Conservation (phyloP, 805 yeast genomes). For the Candida ulmi region DNA sequence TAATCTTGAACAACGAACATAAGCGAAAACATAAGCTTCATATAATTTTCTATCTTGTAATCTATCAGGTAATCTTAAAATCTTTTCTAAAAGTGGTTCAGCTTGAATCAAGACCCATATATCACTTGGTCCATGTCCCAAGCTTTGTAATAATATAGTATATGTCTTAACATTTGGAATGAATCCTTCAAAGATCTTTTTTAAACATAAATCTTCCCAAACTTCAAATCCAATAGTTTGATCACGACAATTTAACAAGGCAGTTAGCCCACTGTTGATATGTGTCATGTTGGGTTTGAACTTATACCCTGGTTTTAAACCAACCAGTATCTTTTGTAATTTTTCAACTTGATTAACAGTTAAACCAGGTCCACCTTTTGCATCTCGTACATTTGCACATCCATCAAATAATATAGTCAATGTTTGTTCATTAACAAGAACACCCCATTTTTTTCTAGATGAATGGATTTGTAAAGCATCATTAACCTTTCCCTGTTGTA, state of each 20-base stretch:
- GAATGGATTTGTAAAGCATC: constrained; percentile 46
- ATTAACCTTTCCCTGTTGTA: constrained; percentile 35
- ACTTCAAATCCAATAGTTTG: constrained; percentile 33
- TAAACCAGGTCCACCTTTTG: constrained; percentile 17
- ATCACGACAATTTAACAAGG: constrained; percentile 36
- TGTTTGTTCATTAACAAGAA: constrained; percentile 44
- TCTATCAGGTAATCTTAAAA: constrained; percentile 6
- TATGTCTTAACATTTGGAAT: constrained; percentile 30
- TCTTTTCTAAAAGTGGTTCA: constrained; percentile 11
- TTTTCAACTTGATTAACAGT: constrained; percentile 29
- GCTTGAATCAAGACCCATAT: constrained; percentile 4
- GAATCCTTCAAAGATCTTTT: constrained; percentile 16
- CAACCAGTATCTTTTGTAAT: constrained; percentile 27
- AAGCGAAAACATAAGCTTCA: constrained; percentile 15
- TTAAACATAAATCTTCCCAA: constrained; percentile 25
- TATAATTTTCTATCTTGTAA: constrained; percentile 13
- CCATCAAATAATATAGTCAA: constrained; percentile 43
- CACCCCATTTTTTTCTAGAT: constrained; percentile 58
- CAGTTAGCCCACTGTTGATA: constrained; percentile 41
- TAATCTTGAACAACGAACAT: constrained; percentile 8
- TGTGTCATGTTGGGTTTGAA: constrained; percentile 32
- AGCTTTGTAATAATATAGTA: constrained; percentile 20
- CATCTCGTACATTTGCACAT: constrained; percentile 28
- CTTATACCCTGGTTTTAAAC: constrained; percentile 22
- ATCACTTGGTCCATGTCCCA: constrained; percentile 12